These are phyloP conservation scores for Canavalia ensiformis DNA, from an alignment of 306 rosid species.

Conservation along the genomic window DNA sequence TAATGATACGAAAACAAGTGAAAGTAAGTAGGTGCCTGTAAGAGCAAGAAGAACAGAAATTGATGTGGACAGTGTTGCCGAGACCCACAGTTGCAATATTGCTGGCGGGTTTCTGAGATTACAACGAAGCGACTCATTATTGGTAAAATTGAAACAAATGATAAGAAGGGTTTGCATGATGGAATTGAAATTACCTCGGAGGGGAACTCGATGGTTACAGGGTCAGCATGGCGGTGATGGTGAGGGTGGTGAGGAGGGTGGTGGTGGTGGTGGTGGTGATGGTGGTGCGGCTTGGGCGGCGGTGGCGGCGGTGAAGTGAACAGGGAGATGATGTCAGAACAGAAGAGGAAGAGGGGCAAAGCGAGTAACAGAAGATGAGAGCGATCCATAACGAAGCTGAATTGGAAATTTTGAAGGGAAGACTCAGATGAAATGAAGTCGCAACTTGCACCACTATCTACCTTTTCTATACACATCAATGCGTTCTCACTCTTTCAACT, in stretches of 20 bases:
- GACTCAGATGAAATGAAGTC: too few relatives aligned
- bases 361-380: conserved; percentile 66
- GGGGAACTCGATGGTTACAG: conserved; percentile 33
- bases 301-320: conserved; percentile 59
- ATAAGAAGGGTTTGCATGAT: neutral
- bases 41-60: conserved; percentile 82
- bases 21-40: conserved; percentile 54
- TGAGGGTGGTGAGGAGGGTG: conserved; percentile 47
- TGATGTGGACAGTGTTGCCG: conserved; percentile 70
- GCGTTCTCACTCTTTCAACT: too few relatives aligned
- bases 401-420: too few relatives aligned
- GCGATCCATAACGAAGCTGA: conserved; percentile 61
- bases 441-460: too few relatives aligned
- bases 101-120: conserved; percentile 55
- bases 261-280: conserved; percentile 46
- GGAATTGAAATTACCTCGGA: conserved; percentile 48
- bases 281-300: conserved; percentile 50
- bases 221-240: conserved; percentile 54
- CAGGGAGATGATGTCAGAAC: conserved; percentile 61
- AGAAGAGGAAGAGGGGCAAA: conserved; percentile 72
- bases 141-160: neutral
- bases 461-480: too few relatives aligned
- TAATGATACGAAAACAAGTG: neutral
- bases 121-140: conserved; percentile 8
- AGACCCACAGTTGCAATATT: conserved; percentile 57